These are phyloP conservation scores for Plasmodiophora brassicae DNA, from an alignment of 208 protist genomes.

Conservation along the genomic window DNA sequence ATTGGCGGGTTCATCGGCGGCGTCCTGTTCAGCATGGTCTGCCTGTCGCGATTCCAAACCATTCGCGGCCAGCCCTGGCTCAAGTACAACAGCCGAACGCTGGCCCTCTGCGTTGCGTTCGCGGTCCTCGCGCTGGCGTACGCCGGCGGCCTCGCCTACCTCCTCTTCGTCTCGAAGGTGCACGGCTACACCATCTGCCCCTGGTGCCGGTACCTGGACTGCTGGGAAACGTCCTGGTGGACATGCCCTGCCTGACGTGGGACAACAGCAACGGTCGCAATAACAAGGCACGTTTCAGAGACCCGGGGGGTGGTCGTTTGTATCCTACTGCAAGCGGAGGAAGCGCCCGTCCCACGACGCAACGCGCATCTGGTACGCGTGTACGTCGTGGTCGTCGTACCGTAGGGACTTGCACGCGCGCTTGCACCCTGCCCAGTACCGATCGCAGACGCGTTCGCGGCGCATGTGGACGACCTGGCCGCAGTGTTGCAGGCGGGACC, in stretches of 20 bases:
- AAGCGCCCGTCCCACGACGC: background rate
- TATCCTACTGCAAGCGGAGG: too few relatives aligned
- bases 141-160: too few relatives aligned
- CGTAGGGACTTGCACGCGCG: background rate
- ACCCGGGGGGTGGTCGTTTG: too few relatives aligned
- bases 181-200: too few relatives aligned
- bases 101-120: background rate
- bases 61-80: background rate
- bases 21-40: background rate
- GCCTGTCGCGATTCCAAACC: background rate
- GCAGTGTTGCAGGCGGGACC: too few relatives aligned
- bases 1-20: background rate
- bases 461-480: background rate
- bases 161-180: too few relatives aligned
- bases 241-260: too few relatives aligned
- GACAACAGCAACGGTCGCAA: too few relatives aligned
- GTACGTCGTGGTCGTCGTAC: background rate
- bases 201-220: too few relatives aligned
- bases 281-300: too few relatives aligned
- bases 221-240: too few relatives aligned
- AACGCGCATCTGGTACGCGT: background rate
- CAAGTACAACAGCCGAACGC: background rate
- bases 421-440: background rate
- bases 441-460: background rate
- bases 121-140: too few relatives aligned